phyloP scores from a whole-genome alignment of 1,284 basidiomycete genomes.

The Hymenochaete sp. region DNA sequence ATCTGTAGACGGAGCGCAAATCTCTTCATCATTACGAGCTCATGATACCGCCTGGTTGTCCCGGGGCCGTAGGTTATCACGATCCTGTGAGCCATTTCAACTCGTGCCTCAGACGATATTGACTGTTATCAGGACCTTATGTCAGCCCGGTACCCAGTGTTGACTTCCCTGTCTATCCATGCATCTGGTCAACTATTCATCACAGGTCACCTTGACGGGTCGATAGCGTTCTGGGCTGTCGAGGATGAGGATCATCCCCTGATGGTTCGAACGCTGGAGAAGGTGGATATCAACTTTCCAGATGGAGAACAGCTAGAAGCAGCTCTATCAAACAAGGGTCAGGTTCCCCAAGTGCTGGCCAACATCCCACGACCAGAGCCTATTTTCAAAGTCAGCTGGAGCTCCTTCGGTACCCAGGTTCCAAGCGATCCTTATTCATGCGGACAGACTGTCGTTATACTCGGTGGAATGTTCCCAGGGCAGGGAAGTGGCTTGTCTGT shows the following conservation, averaged over 20 bases:
- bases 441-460: slow-evolving; percentile 63
- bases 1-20: slow-evolving; percentile 43
- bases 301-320: slow-evolving; percentile 40
- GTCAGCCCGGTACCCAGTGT: slow-evolving; percentile 60
- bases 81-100: slow-evolving; percentile 30
- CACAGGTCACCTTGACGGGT: slow-evolving; percentile 79
- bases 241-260: slow-evolving; percentile 78
- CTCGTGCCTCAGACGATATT: slow-evolving; percentile 11
- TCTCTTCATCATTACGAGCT: slow-evolving; percentile 61
- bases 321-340: slow-evolving; percentile 30
- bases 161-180: slow-evolving; percentile 65
- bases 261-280: slow-evolving; percentile 65
- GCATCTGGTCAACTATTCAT: slow-evolving; percentile 64
- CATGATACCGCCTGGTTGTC: slow-evolving; percentile 66
- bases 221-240: slow-evolving; percentile 79
- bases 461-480: slow-evolving; percentile 61
- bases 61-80: slow-evolving; percentile 64
- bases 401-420: slow-evolving; percentile 48
- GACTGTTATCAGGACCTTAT: slow-evolving; percentile 46
- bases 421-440: slow-evolving; percentile 55
- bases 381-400: slow-evolving; percentile 87
- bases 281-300: slow-evolving; percentile 43
- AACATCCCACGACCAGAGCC: slow-evolving; percentile 63
- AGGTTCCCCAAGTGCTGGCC: too few relatives aligned
- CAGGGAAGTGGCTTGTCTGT: slow-evolving; percentile 62